Percentiles rank a stretch among this genome's conserved stretches.
These are phyloP conservation scores for Chlamydomonas eustigma DNA, from an alignment of 139 green algal species.

Conservation along the genomic window DNA sequence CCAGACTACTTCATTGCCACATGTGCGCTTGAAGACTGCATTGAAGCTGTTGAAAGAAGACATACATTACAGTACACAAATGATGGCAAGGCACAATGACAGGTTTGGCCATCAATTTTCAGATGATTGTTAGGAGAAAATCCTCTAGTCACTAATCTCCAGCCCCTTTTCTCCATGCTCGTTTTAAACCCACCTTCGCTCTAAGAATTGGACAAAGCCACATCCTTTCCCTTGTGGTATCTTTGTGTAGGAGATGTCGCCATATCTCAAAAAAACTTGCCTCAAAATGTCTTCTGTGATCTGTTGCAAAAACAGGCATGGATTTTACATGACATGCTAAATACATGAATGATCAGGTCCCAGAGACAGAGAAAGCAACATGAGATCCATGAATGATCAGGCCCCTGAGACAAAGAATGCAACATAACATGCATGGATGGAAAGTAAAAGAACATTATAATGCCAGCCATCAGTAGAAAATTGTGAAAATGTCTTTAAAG, in stretches of 20 bases:
- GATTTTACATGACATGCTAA: not conserved
- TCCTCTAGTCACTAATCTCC: too few relatives aligned
- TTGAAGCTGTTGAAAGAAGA: not conserved
- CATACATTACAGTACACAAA: not conserved
- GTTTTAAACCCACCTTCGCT: slow-evolving; percentile 30
- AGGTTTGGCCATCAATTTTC: not conserved
- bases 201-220: slow-evolving; percentile 92
- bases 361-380: too few relatives aligned
- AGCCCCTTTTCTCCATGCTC: too few relatives aligned
- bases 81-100: not conserved
- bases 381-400: too few relatives aligned
- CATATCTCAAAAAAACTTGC: slow-evolving; percentile 45
- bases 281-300: slow-evolving; percentile 5
- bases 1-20: too few relatives aligned
- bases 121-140: not conserved
- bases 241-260: slow-evolving; percentile 90
- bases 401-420: too few relatives aligned
- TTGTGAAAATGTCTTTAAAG: too few relatives aligned
- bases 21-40: too few relatives aligned
- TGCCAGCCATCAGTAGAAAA: too few relatives aligned
- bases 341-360: too few relatives aligned
- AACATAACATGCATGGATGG: too few relatives aligned
- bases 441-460: too few relatives aligned
- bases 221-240: slow-evolving; percentile 92
- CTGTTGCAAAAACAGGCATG: not conserved